These are phyloP conservation scores for Salix exigua DNA, from an alignment of 345 rosid species.

Conservation along the genomic window DNA sequence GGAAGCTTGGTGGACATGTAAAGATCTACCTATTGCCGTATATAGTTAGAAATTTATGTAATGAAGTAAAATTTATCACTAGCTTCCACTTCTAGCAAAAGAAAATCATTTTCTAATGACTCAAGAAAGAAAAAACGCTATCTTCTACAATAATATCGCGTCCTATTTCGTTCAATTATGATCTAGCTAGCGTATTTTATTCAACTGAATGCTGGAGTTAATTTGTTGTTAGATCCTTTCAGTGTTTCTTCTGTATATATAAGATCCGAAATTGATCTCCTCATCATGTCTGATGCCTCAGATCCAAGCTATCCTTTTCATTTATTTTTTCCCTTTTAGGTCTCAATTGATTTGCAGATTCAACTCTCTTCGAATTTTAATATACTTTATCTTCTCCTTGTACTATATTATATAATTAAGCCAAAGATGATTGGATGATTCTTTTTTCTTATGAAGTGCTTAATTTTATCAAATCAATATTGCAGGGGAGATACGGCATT, in stretches of 20 bases:
- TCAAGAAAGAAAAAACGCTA: no score
- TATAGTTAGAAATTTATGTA: no score
- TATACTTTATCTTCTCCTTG: neutral
- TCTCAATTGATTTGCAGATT: neutral
- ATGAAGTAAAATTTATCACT: neutral
- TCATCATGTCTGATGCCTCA: neutral
- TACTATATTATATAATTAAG: neutral
- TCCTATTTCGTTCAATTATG: neutral
- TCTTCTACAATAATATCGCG: neutral
- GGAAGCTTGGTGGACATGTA: neutral
- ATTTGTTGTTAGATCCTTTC: neutral
- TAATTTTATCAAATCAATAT: neutral
- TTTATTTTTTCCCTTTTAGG: neutral
- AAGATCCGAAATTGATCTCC: neutral
- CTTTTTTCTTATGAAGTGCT: neutral
- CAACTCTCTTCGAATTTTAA: neutral
- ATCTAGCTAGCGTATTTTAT: neutral
- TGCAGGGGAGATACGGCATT: conserved; percentile 81
- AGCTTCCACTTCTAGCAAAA: no score
- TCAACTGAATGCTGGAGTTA: neutral
- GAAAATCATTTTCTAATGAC: no score
- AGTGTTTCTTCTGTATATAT: neutral
- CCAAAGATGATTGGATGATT: neutral
- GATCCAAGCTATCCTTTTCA: neutral
- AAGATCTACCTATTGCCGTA: neutral